phyloP scores from a whole-genome alignment of 805 yeast species.

The Ogataea dorogensis region DNA sequence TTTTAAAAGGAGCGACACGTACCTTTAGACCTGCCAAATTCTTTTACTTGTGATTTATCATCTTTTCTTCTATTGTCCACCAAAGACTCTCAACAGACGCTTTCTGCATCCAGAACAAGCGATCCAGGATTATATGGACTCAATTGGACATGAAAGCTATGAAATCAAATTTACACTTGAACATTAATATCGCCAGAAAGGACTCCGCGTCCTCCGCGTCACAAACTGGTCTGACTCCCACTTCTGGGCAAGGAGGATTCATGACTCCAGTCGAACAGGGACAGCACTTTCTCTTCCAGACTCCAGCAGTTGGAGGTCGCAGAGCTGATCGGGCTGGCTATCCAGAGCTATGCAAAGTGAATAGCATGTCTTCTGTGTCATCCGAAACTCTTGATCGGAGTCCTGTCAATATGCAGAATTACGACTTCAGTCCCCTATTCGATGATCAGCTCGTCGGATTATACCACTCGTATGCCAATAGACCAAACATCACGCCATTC shows the following conservation, averaged over 20 bases:
- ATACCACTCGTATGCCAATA: conserved; percentile 48
- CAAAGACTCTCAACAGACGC: conserved; percentile 10
- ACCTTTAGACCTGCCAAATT: conserved; percentile 10
- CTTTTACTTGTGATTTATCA: conserved; percentile 8
- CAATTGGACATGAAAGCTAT: conserved; percentile 25
- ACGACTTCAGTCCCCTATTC: conserved; percentile 38
- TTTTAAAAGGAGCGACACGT: conserved; percentile 13
- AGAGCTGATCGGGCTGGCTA: conserved; percentile 22
- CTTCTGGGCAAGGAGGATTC: conserved; percentile 11
- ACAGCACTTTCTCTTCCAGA: conserved; percentile 23
- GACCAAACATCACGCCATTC: conserved; percentile 68
- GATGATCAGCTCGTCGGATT: conserved; percentile 45
- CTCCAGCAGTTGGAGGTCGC: conserved; percentile 18
- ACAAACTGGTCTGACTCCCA: conserved; percentile 5
- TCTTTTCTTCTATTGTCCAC: conserved; percentile 12
- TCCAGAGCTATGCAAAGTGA: conserved; percentile 23
- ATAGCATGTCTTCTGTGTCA: conserved; percentile 26
- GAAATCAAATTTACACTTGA: conserved; percentile 28
- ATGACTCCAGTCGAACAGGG: conserved; percentile 28
- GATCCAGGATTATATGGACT: conserved; percentile 7
- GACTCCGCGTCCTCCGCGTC: conserved; percentile 17
- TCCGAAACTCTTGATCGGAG: conserved; percentile 18
- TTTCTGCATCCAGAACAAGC: conserved; percentile 4
- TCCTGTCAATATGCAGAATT: conserved; percentile 25
- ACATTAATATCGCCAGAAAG: conserved; percentile 21